Percentiles rank a stretch among this genome's conserved stretches.
These are phyloP conservation scores for Sabuloglossum arenarium DNA, from an alignment of 495 filamentous ascomycete species.

Conservation along the genomic window DNA sequence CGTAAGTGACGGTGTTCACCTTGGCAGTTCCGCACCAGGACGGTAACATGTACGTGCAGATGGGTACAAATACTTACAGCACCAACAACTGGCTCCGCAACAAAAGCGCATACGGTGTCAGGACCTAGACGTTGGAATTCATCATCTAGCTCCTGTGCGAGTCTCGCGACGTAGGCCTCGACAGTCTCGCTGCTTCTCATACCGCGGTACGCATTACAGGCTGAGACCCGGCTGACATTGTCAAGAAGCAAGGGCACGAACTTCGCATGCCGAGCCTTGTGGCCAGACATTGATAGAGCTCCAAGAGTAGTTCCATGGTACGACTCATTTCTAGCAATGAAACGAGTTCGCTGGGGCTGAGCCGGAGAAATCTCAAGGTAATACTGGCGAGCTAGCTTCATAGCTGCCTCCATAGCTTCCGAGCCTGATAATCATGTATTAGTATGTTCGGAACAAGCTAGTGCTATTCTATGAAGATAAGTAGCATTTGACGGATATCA, in stretches of 20 bases:
- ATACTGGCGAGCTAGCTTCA: slow-evolving; percentile 44
- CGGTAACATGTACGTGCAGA: no score
- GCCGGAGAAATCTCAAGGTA: slow-evolving; percentile 30
- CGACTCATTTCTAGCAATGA: slow-evolving; percentile 9
- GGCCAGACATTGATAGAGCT: slow-evolving; percentile 25
- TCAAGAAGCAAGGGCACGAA: slow-evolving; percentile 43
- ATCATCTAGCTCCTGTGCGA: slow-evolving; percentile 46
- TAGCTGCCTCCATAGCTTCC: slow-evolving; percentile 48
- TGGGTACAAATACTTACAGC: slow-evolving; percentile 19
- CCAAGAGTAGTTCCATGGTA: slow-evolving; percentile 16
- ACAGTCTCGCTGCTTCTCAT: slow-evolving; percentile 14
- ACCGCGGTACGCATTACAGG: slow-evolving; percentile 45
- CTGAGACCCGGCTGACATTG: slow-evolving; percentile 42
- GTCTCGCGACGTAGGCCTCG: slow-evolving; percentile 28
- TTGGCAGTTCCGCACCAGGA: background rate
- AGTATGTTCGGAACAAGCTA: background rate
- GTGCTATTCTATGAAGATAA: background rate
- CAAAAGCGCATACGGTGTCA: slow-evolving; percentile 51
- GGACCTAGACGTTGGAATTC: slow-evolving; percentile 55
- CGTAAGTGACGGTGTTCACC: background rate
- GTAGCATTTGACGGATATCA: background rate
- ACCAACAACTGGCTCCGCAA: slow-evolving; percentile 51
- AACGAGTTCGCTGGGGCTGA: slow-evolving; percentile 25
- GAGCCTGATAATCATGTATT: slow-evolving; percentile 25
- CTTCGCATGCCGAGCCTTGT: slow-evolving; percentile 36